Evolutionary conservation across 208 protist genomes (phyloP), one percentile per base, ranked within the genome.

Genomic region (Trypanosomatidae sp.): DNA sequence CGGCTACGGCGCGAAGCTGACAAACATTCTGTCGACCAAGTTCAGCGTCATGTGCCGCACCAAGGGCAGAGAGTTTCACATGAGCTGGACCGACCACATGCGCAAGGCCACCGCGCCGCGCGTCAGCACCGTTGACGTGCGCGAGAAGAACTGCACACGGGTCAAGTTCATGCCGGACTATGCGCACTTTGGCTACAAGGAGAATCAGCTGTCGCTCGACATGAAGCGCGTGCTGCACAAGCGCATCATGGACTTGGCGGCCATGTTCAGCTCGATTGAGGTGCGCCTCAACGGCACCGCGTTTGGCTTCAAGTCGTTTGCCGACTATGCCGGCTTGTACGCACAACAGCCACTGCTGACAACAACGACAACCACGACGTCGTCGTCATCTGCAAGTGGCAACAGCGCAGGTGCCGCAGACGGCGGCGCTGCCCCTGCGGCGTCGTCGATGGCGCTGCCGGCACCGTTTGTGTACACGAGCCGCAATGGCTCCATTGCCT

Each of bases 21-120:
- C 98, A 23, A 99, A 99, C 66, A 99, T 99, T 42, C 99, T 99
- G 53, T 98, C 94, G n/a, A 96, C 47, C 8, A 63, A 95, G 51
- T 99, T 99, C 56, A 82, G 71, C 8, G 77, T 99, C 3, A 55
- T 58, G 25, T 97, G 98, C 66, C 60, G 69, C 33, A 85, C 70
- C 23, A 67, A 68, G 3, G 76, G 83, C 6, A 88, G 77, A 33
- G 84, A 94, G 45, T 97, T 94, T 59, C 77, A 84, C 32, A 94
- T 99, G 80, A 83, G 58, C 20, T 99, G 92, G 75, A 75, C 66
- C 6, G 86, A 99, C 37, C 98, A 99, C 72, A 99, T 99, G 97
- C 60, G 61, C 15, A 71, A 84, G 39, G 88, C 78, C 21, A 80
- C 75, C 13, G 67, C 95, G 16, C 95, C 97, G 39, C 81, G 71